Evolutionary conservation across 2,329 filamentous ascomycete species (phyloP).

Genomic region (Salinomyces thailandicus): DNA sequence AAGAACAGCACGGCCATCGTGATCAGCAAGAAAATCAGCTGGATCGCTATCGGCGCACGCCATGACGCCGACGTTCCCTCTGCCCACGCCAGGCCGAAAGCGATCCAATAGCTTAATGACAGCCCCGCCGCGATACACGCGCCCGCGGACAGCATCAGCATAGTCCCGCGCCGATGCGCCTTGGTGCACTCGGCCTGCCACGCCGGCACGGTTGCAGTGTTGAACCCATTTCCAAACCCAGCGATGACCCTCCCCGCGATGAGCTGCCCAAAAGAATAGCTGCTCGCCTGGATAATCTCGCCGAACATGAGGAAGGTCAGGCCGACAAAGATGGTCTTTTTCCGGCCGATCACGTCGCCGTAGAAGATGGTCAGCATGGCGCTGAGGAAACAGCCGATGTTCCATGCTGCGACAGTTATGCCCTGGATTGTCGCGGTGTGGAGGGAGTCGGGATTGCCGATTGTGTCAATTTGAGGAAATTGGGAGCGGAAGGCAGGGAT

Average conservation of each 20-base stretch:
- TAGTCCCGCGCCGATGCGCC: constrained; percentile 33
- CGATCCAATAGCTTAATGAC: constrained; percentile 31
- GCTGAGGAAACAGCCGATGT: constrained; percentile 34
- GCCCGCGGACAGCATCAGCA: constrained; percentile 38
- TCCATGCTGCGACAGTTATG: constrained; percentile 30
- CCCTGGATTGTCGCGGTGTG: constrained; percentile 33
- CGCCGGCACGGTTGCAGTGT: constrained; percentile 31
- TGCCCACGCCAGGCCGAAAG: constrained; percentile 21
- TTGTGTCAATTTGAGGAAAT: constrained; percentile 34
- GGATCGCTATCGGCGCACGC: constrained; percentile 22
- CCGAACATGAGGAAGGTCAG: constrained; percentile 49
- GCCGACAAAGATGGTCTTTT: constrained; percentile 50
- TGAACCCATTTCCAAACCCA: constrained; percentile 37
- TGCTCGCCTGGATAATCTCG: constrained; percentile 47
- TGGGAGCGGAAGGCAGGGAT: constrained; percentile 48
- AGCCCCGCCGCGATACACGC: constrained; percentile 36
- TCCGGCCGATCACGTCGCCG: constrained; percentile 50
- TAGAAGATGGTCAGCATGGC: constrained; percentile 35
- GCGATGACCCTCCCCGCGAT: constrained; percentile 43
- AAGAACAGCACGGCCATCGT: constrained; percentile 12
- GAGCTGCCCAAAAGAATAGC: constrained; percentile 36
- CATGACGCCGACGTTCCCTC: constrained; percentile 24
- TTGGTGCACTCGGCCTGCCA: constrained; percentile 38
- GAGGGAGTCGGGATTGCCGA: constrained; percentile 21
- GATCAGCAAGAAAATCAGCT: constrained; percentile 19